Evolutionary conservation across 1,139 yeast species (phyloP).

Genomic region (Hyphopichia burtonii): DNA sequence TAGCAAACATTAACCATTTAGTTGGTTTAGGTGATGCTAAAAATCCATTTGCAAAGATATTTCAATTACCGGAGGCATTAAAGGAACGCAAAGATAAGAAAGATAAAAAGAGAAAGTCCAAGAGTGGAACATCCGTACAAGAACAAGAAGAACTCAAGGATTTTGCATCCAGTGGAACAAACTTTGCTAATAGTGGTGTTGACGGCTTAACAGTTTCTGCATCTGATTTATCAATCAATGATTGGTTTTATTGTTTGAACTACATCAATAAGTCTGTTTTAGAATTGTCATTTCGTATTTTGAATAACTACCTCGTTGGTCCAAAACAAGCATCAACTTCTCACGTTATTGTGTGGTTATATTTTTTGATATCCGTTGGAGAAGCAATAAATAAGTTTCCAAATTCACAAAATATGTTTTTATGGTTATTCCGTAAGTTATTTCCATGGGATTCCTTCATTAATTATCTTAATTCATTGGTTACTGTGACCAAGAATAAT

Average conservation of each 20-base stretch:
- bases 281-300: conserved; percentile 63
- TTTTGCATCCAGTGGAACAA: conserved; percentile 3
- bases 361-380: conserved; percentile 63
- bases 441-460: conserved; percentile 70
- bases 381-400: conserved; percentile 52
- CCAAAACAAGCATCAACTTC: conserved; percentile 70
- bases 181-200: conserved; percentile 13
- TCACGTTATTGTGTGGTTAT: conserved; percentile 70
- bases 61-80: conserved; percentile 67
- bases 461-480: conserved; percentile 57
- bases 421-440: conserved; percentile 52
- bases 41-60: conserved; percentile 72
- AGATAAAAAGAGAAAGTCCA: conserved; percentile 58
- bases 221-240: conserved; percentile 43
- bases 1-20: conserved; percentile 69
- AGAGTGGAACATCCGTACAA: conserved; percentile 17
- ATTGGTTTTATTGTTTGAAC: conserved; percentile 60
- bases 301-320: conserved; percentile 64
- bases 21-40: conserved; percentile 75
- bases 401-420: conserved; percentile 46
- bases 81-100: conserved; percentile 71
- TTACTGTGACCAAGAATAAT: conserved; percentile 31
- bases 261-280: conserved; percentile 62
- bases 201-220: conserved; percentile 39
- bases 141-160: conserved; percentile 5